phyloP scores from a whole-genome alignment of 306 rosid species.

The Trifolium fragiferum region DNA sequence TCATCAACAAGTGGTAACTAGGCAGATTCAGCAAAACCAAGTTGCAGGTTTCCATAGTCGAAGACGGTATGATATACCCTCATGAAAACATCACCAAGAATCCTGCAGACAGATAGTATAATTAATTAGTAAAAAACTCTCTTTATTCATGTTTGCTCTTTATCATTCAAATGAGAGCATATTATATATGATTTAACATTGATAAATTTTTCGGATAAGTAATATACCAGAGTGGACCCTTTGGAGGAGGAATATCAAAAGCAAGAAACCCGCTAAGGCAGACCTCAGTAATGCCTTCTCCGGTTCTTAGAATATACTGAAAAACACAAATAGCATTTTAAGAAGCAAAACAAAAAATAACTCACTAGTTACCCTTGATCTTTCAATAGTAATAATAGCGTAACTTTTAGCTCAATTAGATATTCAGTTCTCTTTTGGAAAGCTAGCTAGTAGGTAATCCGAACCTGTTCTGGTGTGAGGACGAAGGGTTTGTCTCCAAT shows the following conservation, averaged over 20 bases:
- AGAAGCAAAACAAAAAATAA: conserved; percentile 17
- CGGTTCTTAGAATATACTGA: conserved; percentile 78
- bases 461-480: conserved; percentile 86
- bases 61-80: conserved; percentile 84
- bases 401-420: conserved; percentile 28
- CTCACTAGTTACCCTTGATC: background rate
- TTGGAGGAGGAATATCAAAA: conserved; percentile 70
- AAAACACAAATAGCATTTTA: conserved; percentile 34
- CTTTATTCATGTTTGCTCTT: conserved; percentile 30
- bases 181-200: conserved; percentile 9
- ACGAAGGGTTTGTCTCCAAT: conserved; percentile 59
- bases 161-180: conserved; percentile 15
- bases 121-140: conserved; percentile 2
- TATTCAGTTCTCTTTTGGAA: background rate
- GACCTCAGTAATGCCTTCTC: conserved; percentile 57
- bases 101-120: conserved; percentile 58
- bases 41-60: conserved; percentile 65
- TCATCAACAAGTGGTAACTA: conserved; percentile 33
- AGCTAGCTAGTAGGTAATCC: conserved; percentile 18
- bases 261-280: conserved; percentile 87
- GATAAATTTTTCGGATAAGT: conserved; percentile 1
- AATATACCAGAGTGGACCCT: conserved; percentile 81
- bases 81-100: conserved; percentile 90
- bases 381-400: conserved; percentile 3
- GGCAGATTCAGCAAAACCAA: conserved; percentile 79